Conservation (phyloP, 768 basidiomycete species). For the Podaxis sp. region DNA sequence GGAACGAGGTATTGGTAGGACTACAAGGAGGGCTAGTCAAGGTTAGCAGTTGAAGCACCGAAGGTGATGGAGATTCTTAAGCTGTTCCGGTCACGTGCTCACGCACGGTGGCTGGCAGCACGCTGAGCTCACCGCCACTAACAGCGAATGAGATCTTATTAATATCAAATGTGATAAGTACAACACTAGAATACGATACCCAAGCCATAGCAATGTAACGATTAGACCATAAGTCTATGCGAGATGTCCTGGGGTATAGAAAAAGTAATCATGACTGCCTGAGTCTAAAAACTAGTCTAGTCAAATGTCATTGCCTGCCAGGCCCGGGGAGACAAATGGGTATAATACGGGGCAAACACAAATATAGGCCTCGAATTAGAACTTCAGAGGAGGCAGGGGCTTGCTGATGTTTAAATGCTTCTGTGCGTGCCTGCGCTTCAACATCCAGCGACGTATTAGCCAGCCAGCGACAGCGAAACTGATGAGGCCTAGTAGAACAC, state of each 20-base stretch:
- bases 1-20: neutral
- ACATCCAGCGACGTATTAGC: conserved; percentile 49
- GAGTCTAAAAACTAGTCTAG: neutral
- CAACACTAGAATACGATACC: neutral
- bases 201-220: neutral
- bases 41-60: conserved; percentile 4
- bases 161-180: neutral
- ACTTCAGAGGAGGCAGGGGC: conserved; percentile 20
- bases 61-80: neutral
- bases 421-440: conserved; percentile 26
- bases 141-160: neutral
- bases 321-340: neutral
- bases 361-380: conserved; percentile 6
- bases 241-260: neutral
- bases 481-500: conserved; percentile 46
- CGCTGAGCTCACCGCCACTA: neutral
- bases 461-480: conserved; percentile 39
- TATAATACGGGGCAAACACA: neutral
- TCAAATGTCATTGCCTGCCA: neutral
- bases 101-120: neutral
- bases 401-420: conserved; percentile 24
- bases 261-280: neutral
- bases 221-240: neutral
- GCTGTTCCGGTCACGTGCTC: conserved; percentile 3
- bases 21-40: neutral